Base-by-base conservation (phyloP, 805 yeast species). In the Komagataella ulmi region DNA sequence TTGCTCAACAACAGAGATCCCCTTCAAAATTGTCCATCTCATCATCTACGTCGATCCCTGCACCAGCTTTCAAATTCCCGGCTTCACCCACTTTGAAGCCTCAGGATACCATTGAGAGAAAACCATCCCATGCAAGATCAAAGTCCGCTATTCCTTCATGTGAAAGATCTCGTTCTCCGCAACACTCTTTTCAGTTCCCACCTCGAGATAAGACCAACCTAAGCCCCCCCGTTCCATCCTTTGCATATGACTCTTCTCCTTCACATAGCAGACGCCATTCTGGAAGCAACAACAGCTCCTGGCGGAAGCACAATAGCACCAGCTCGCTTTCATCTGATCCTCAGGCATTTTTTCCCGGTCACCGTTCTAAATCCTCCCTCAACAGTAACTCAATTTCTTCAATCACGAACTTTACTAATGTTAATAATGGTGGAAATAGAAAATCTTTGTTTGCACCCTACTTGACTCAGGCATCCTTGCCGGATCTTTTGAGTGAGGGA, bases 401-500 rank as follows among this genome's bases (percentile, higher is more conserved):
- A 51, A 74, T 68, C 50, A 57, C 71, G 4, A 68, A 65, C 44
- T 58, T 67, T 49, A 65, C 60, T 54, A 59, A 62, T 18, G 61
- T 65, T 49, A 67, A 65, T 50, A 71, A 69, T 54, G 71, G 72
- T 45, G 69, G 69, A 52, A 70, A 66, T 55, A 71, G 93, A 58
- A 86, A 85, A 59, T 86, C 97, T 0, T 74, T 93, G 50, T 93
- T 93, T 71, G 96, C 97, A 14, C 99, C 99, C 5, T 93, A 93
- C 63, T 75, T 93, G 50, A 96, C 98, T 3, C 99, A 93, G 63
- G 84, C 89, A 3, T 81, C 95, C 2, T 79, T 93, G 49, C 98
- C 98, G 2, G 95, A 83, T 23, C 72, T 93, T 54, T 83, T 93
- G 47, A 79, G 80, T 56, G 97, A 91, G 56, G 98, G 98, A 18